Base-by-base conservation (phyloP, 805 yeast species). In the Grigorovia humatica region DNA sequence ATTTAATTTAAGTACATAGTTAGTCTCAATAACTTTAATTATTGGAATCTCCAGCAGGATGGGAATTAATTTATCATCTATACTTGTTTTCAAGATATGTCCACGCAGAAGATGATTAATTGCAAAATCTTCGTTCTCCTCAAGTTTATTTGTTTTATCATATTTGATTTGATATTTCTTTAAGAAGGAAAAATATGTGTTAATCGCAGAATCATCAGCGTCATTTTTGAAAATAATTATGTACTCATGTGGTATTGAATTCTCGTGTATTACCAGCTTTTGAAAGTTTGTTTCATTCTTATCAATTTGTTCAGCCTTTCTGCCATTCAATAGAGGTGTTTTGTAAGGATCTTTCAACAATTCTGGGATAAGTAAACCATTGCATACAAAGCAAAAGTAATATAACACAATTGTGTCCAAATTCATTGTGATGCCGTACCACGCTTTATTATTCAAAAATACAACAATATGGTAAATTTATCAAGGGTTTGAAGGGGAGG, bases 21-120 rank as follows among this genome's bases (percentile, higher is more conserved):
- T 44, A 4, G 47, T 19, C 19, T 53, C 56, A n/a, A 53, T 53
- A 13, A 43, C 9, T 12, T 42, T 13, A 17, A 43, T 42, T 5
- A 41, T 17, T 13, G 23, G 8, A 13, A 29, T 32, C 38, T 32
- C 15, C 38, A 32, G 8, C 15, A 32, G 8, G 8, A 32, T 4
- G 38, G 38, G 38, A 3, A 32, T 32, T 32, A 32, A 32, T 32
- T 32, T 32, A 11, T 32, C 5, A 32, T 32, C 38, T 11, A 9
- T 32, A 13, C 8, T 32, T 11, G 38, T 32, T 9, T 13, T 32
- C 38, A 32, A 32, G 15, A 32, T 11, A 32, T 32, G 38, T 5
- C 38, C 38, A 32, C 38, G 38, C 38, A 32, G 38, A 32, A 11
- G 8, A 5, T 8, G 15, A 32, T 32, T 8, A 13, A 32, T 32